Percentiles rank a stretch among this genome's conserved stretches.
These are phyloP conservation scores for Phyllachora maydis DNA, from an alignment of 2,329 filamentous ascomycete genomes.

Conservation along the genomic window DNA sequence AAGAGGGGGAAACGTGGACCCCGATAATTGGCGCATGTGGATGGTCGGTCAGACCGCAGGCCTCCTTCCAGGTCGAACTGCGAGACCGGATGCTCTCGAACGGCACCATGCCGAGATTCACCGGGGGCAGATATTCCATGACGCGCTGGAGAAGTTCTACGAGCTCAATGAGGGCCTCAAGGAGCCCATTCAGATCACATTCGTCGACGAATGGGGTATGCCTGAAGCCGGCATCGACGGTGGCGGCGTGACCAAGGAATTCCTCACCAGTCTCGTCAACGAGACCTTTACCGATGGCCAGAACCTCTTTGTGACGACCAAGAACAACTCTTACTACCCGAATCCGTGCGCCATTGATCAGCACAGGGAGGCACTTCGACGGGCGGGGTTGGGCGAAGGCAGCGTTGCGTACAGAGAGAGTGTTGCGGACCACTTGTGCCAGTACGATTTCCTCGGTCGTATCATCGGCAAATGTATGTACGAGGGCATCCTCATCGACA, in stretches of 20 bases:
- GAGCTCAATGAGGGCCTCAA: slow-evolving; percentile 64
- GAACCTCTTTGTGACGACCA: slow-evolving; percentile 63
- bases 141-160: slow-evolving; percentile 74
- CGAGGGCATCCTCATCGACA: slow-evolving; percentile 85
- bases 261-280: slow-evolving; percentile 69
- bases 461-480: slow-evolving; percentile 94
- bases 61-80: slow-evolving; percentile 4
- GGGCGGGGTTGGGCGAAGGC: slow-evolving; percentile 26
- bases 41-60: slow-evolving; percentile 18
- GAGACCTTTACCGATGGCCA: slow-evolving; percentile 53
- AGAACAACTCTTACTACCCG: slow-evolving; percentile 71
- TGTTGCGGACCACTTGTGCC: slow-evolving; percentile 41
- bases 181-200: slow-evolving; percentile 90
- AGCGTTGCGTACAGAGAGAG: slow-evolving; percentile 33
- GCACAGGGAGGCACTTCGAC: slow-evolving; percentile 33
- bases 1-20: slow-evolving; percentile 45
- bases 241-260: slow-evolving; percentile 93
- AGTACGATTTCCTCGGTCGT: slow-evolving; percentile 81
- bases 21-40: slow-evolving; percentile 53
- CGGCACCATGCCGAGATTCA: slow-evolving; percentile 64
- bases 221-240: slow-evolving; percentile 90
- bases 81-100: slow-evolving; percentile 17
- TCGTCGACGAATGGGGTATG: slow-evolving; percentile 75
- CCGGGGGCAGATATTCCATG: slow-evolving; percentile 61
- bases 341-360: slow-evolving; percentile 64